Evolutionary conservation across 2,329 filamentous ascomycete genomes (phyloP).

Genomic region (Tolypocladium inflatum): DNA sequence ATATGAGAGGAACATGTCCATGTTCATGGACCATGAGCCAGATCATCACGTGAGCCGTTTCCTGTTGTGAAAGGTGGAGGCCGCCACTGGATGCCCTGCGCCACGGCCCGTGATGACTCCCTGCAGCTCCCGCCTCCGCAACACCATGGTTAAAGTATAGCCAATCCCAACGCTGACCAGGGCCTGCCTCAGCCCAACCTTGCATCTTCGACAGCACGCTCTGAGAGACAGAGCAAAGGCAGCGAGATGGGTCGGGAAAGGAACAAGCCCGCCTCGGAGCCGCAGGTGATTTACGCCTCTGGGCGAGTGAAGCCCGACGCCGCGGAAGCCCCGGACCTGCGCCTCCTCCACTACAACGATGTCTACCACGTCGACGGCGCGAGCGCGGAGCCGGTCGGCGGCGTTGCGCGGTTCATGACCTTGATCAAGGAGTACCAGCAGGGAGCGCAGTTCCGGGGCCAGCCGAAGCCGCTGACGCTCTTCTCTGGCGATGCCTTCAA

Average conservation of each 20-base stretch:
- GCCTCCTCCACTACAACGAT: slow-evolving; percentile 87
- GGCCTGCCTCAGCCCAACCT: background rate
- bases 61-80: background rate
- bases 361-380: slow-evolving; percentile 77
- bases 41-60: background rate
- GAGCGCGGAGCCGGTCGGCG: slow-evolving; percentile 75
- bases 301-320: slow-evolving; percentile 5
- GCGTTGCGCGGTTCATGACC: slow-evolving; percentile 71
- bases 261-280: slow-evolving; percentile 8
- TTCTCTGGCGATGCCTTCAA: slow-evolving; percentile 94
- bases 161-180: background rate
- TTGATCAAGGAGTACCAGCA: slow-evolving; percentile 66
- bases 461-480: slow-evolving; percentile 62
- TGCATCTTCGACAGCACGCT: background rate
- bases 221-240: background rate
- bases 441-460: slow-evolving; percentile 47
- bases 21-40: background rate
- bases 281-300: slow-evolving; percentile 14
- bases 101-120: background rate
- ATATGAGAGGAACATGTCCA: background rate
- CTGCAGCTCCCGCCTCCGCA: background rate
- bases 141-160: background rate
- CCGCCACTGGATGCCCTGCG: background rate
- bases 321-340: slow-evolving; percentile 49
- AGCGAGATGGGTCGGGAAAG: background rate